Evolutionary conservation across 2,329 filamentous ascomycete species (phyloP).

Genomic region (Phyllosticta paracitricarpa): DNA sequence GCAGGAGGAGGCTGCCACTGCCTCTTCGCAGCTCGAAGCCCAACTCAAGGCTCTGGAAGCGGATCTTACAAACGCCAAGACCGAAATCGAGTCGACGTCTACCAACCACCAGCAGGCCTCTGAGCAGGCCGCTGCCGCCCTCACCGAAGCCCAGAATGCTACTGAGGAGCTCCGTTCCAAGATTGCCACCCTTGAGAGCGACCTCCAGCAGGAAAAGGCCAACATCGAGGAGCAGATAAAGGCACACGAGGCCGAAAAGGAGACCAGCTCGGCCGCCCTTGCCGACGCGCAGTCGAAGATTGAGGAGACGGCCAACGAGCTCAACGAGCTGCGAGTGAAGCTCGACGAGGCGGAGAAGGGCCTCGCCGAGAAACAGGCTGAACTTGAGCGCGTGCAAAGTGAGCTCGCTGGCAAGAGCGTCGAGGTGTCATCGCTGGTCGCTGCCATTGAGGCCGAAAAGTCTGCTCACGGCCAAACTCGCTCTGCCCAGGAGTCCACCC

Average conservation of each 20-base stretch:
- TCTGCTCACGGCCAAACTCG: not conserved
- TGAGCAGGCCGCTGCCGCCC: not conserved
- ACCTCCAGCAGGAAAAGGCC: constrained; percentile 1
- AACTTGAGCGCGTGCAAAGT: constrained; percentile 7
- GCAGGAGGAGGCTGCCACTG: constrained; percentile 8
- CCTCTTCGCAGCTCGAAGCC: constrained; percentile 15
- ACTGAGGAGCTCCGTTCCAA: constrained; percentile 2
- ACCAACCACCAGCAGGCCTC: constrained; percentile 1
- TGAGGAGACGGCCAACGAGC: constrained; percentile 5
- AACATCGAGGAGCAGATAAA: constrained; percentile 2
- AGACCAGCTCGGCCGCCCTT: not conserved
- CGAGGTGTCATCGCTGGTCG: constrained; percentile 2
- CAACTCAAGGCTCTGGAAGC: constrained; percentile 22
- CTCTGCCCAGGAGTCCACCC: constrained; percentile 3
- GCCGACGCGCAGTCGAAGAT: constrained; percentile 5
- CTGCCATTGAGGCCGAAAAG: constrained; percentile 4
- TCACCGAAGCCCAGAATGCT: constrained; percentile 5
- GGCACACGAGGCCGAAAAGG: constrained; percentile 5
- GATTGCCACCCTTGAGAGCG: constrained; percentile 3
- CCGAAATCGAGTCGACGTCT: not conserved
- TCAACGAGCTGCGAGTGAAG: constrained; percentile 1
- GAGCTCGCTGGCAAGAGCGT: constrained; percentile 8
- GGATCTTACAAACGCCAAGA: constrained; percentile 17
- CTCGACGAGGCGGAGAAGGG: constrained; percentile 4
- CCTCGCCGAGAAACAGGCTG: constrained; percentile 9